Base-by-base conservation (phyloP, 176 grass and related monocot species). In the Aegilops bicornis region DNA sequence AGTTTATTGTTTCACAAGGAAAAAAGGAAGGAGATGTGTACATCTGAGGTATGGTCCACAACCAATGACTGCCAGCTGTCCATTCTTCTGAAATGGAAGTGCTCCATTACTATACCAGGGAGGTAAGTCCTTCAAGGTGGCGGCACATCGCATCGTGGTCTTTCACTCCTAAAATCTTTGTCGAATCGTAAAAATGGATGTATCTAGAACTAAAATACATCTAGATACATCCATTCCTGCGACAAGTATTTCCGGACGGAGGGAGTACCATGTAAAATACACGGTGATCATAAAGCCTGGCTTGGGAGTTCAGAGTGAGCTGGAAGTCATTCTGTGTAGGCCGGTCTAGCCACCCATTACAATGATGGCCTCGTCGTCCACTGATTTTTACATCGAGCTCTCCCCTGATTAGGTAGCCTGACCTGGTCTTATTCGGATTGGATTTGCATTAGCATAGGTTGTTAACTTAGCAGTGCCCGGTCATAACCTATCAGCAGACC, bases 341-440 rank as follows among this genome's bases (percentile, higher is more conserved):
- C 61, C 29, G 37, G 83, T 45, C 47, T n/a, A 30, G 42, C 72
- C 42, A 75, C 42, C 24, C 25, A 22, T 31, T 29, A 39, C 48
- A 91, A 85, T 91, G 89, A 91, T 88, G 76, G 76, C 47, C 24
- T 70, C 85, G 76, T 68, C 78, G 76, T 68, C 78, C 81, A 81
- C 69, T 70, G 69, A 84, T 85, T 39, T 77, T 77, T 52, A 68
- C 76, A 77, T 36, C 45, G 74, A 80, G 68, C 61, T 50, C 75
- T 67, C 59, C 19, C 68, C 47, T 62, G 76, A 87, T 87, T 91
- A 80, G 85, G 81, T 84, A 27, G 81, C 48, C 24, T 75, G 85
- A 20, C 36, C 22, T 79, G 85, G 59, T 67, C 85, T 50, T 76
- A 76, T 39, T 82, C 70, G 69, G 33, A 76, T 81, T 69, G 63